Base-by-base conservation (phyloP, 1,284 basidiomycete species). In the Irpex sp. region DNA sequence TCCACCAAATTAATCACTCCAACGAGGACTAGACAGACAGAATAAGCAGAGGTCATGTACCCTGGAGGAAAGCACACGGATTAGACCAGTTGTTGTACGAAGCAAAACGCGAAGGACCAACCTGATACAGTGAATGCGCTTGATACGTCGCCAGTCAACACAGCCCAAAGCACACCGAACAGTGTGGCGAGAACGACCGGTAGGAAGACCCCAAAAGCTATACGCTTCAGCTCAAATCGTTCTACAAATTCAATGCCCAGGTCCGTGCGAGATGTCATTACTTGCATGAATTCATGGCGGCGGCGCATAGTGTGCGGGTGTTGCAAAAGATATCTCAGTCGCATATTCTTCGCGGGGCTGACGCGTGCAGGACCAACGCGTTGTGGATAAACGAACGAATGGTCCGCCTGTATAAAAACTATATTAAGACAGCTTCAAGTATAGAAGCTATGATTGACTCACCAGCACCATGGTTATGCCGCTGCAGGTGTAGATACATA, bases 221-320 rank as follows among this genome's bases (percentile, higher is more conserved):
- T 60, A 13, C 65, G 63, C 2, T 6, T 15, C 33, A 66, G 50
- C 35, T 65, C 57, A 62, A 67, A 68, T n/a, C 67, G 60, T 61
- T 69, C 69, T 19, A 70, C 68, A 51, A 69, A 70, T 58, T 70
- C 67, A 37, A 70, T 61, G 17, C 69, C 66, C n/a, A 63, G 59
- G 31, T 63, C 67, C 5, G 65, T 15, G 1, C 58, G 58, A 37
- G 57, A 37, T 0, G 65, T 68, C 11, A 70, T 56, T 5, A 63
- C 66, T 19, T 57, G 61, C 66, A 69, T 66, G 43, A 68, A 65
- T 15, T 67, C 66, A 26, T 59, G 61, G 19, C 64, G 26, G 57
- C 65, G 65, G 17, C 57, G 58, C 64, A 69, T 59, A 35, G 39
- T 57, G 1, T 61, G 61, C 13, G 69, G 68, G 51, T 69, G 57